Percentiles rank a stretch among this genome's conserved stretches.
phyloP scores from a whole-genome alignment of 2,329 filamentous ascomycete genomes.

The Orbilia quercus region DNA sequence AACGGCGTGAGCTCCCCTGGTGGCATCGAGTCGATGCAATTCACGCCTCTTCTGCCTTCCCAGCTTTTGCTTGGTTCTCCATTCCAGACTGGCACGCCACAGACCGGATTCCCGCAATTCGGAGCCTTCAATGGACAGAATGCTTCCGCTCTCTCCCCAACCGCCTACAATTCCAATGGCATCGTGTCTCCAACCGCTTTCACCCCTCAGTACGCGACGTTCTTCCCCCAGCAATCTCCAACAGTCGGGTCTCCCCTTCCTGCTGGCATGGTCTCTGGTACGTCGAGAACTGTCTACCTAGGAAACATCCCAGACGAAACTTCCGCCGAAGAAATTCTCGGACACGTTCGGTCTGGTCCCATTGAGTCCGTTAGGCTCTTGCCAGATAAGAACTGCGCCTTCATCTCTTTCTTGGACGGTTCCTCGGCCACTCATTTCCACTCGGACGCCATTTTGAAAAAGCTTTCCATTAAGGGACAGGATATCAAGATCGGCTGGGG shows the following conservation, averaged over 20 bases:
- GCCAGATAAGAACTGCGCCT: conserved; percentile 99
- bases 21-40: conserved; percentile 98
- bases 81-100: conserved; percentile 93
- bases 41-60: conserved; percentile 92
- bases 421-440: conserved; percentile 99
- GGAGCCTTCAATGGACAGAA: conserved; percentile 79
- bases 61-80: conserved; percentile 94
- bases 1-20: conserved; percentile 86
- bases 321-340: conserved; percentile 92
- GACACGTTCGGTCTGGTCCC: conserved; percentile 95
- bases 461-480: conserved; percentile 96
- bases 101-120: conserved; percentile 91
- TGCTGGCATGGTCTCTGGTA: conserved; percentile 84
- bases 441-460: conserved; percentile 99
- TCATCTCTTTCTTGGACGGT: conserved; percentile 98
- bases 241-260: conserved; percentile 81
- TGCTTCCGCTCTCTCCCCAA: conserved; percentile 83
- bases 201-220: conserved; percentile 78
- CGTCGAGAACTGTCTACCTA: conserved; percentile 94
- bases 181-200: conserved; percentile 88
- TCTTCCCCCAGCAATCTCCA: conserved; percentile 81
- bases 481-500: conserved; percentile 99
- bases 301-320: conserved; percentile 99
- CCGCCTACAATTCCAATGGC: conserved; percentile 76
- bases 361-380: conserved; percentile 98